These are phyloP conservation scores for Zymoseptoria pseudotritici DNA, from an alignment of 2,329 filamentous ascomycete species.

Conservation along the genomic window DNA sequence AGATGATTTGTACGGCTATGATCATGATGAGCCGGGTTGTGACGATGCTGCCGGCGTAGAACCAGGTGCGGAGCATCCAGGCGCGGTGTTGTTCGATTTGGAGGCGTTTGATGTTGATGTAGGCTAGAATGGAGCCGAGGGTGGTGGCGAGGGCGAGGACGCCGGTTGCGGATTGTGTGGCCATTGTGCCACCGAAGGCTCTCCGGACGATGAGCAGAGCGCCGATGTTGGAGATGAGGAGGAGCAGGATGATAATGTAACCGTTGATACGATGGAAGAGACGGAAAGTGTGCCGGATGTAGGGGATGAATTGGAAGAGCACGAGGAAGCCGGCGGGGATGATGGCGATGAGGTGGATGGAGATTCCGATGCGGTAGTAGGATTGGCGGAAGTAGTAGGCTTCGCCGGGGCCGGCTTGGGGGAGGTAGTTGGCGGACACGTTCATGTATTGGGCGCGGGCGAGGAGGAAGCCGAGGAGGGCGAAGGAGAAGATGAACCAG, in stretches of 20 bases:
- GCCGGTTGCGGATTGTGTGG: conserved; percentile 42
- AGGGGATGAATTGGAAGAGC: conserved; percentile 37
- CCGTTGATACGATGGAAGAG: conserved; percentile 55
- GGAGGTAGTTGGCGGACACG: conserved; percentile 30
- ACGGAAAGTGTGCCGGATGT: conserved; percentile 41
- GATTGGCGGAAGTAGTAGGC: conserved; percentile 36
- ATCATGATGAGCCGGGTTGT: conserved; percentile 46
- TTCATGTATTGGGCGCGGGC: conserved; percentile 45
- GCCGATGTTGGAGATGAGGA: conserved; percentile 40
- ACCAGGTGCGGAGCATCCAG: conserved; percentile 51
- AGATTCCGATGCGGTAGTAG: conserved; percentile 35
- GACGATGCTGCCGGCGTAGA: conserved; percentile 40
- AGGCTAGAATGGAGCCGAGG: conserved; percentile 40
- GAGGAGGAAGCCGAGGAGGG: conserved; percentile 42
- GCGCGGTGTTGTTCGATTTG: conserved; percentile 58
- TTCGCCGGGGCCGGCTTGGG: conserved; percentile 35
- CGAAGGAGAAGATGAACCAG: conserved; percentile 30
- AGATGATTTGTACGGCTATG: conserved; percentile 36
- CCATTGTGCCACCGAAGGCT: conserved; percentile 49
- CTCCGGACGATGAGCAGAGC: conserved; percentile 48
- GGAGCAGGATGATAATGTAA: conserved; percentile 47
- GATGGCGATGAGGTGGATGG: conserved; percentile 36
- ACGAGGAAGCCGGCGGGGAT: conserved; percentile 36
- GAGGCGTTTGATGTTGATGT: conserved; percentile 51
- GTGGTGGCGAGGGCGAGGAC: conserved; percentile 42